phyloP scores from a whole-genome alignment of 2,329 filamentous ascomycete species.

The Neonectria sp. region DNA sequence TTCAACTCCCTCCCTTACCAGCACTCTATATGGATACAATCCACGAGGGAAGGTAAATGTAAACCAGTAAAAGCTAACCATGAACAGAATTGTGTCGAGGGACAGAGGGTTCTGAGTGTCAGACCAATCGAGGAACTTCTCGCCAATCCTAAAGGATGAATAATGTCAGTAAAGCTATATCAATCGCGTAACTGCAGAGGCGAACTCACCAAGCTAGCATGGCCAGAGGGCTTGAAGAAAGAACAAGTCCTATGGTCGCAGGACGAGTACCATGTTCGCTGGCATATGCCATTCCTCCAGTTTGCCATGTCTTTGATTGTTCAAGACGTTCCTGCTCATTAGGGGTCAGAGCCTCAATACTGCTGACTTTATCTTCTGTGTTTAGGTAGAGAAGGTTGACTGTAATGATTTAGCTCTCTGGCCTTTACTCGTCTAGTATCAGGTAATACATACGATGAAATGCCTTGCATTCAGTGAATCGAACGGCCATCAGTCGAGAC shows the following conservation, averaged over 20 bases:
- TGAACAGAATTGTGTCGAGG: background rate
- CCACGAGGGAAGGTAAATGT: background rate
- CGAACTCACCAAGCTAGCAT: background rate
- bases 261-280: background rate
- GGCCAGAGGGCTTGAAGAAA: conserved; percentile 5
- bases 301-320: background rate
- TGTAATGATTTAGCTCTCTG: background rate
- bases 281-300: background rate
- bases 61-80: conserved; percentile 1
- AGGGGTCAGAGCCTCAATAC: background rate
- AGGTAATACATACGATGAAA: background rate
- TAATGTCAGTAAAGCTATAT: background rate
- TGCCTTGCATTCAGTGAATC: background rate
- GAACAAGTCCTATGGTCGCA: conserved; percentile 4
- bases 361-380: background rate
- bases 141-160: background rate
- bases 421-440: background rate
- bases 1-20: background rate
- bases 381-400: background rate
- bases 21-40: background rate
- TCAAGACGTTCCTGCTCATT: background rate
- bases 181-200: background rate
- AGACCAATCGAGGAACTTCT: conserved; percentile 2
- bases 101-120: background rate
- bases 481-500: background rate